Base-by-base conservation (phyloP, 352 stramenopile genomes). In the Elongisporangium senticosum region DNA sequence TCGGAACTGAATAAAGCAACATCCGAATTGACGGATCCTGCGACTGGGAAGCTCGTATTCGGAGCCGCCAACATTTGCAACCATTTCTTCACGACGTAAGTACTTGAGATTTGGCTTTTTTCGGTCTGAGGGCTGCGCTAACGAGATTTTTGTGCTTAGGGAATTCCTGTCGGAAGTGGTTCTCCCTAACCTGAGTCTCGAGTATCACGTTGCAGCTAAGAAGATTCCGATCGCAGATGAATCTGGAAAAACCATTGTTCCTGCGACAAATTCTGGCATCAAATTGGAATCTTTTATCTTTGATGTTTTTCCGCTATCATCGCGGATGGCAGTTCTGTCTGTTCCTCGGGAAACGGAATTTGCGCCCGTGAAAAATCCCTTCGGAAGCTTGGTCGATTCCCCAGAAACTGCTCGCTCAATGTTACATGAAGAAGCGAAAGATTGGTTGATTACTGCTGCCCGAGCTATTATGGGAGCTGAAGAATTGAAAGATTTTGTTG, bases 261-360 rank as follows among this genome's bases (percentile, higher is more conserved):
- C 94, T 0, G 64, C 62, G 6, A 67, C 62, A 13, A 96, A 96
- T 64, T 98, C 98, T 55, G 97, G 96, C 20, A 92, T 99, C 72
- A 99, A 99, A 73, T 73, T 99, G 17, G 97, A 99, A 71, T 87
- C 89, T 6, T 99, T 99, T 70, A 99, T 99, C 64, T 99, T 99
- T 70, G 97, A 99, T 74, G 95, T 98, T 4, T 99, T 99, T 65
- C 90, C 93, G 43, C 76, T 98, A 0, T 97, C 95, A 7, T 71
- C 84, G 47, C 79, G 69, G 17, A 98, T 99, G 90, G 95, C 89
- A 0, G 83, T 99, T 37, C 80, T 98, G 14, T 95, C 98, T 48
- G 94, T 98, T 2, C 61, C 77, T 10, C 86, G 97, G 17, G 83
- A 90, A 24, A 89, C 96, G 6, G 96, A 99, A 68, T 98, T 98